Evolutionary conservation across 148 eudicot genomes (phyloP), one percentile per base, ranked within the genome.

Genomic region (Simmondsia chinensis): DNA sequence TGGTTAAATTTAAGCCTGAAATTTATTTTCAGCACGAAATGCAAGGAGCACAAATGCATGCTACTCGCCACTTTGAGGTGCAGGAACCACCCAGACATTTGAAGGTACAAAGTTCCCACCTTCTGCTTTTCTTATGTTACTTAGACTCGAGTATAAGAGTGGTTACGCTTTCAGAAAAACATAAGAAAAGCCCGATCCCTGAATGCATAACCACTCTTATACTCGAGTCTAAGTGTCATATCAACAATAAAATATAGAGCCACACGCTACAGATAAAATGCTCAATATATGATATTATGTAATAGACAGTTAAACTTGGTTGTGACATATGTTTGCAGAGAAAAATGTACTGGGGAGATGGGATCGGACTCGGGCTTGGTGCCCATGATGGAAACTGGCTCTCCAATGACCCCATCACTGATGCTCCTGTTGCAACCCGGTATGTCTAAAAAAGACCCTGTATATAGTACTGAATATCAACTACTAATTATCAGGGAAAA

Each of bases 311-410:
- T n/a, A n/a, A n/a, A n/a, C n/a, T n/a, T n/a, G 18, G 20, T 47
- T 28, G 5, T 48, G 15, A 33, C 7, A 8, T 33, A 18, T 40
- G 9, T 17, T 19, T 48, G 50, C 61, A 63, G 68, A 34, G 57
- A 29, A 63, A 56, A 36, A 27, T 30, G 1, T 46, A 50, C 21
- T 56, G 68, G 68, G 51, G 43, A 7, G 40, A 55, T 42, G 61
- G 48, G 5, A 5, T 26, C 4, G n/a, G 16, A 27, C 21, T 20
- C 36, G 28, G 68, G 31, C 45, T 33, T 11, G 33, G 16, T 42
- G 28, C 33, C 20, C 50, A 39, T 15, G 33, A 10, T 36, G 52
- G 40, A 37, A 20, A 26, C 21, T 9, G 29, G 20, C 28, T 14
- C 29, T 8, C 46, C 6, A 40, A 29, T 37, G 6, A 20, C 9